Evolutionary conservation across 2,329 filamentous ascomycete species (phyloP).

Genomic region (Calycina herbarum): DNA sequence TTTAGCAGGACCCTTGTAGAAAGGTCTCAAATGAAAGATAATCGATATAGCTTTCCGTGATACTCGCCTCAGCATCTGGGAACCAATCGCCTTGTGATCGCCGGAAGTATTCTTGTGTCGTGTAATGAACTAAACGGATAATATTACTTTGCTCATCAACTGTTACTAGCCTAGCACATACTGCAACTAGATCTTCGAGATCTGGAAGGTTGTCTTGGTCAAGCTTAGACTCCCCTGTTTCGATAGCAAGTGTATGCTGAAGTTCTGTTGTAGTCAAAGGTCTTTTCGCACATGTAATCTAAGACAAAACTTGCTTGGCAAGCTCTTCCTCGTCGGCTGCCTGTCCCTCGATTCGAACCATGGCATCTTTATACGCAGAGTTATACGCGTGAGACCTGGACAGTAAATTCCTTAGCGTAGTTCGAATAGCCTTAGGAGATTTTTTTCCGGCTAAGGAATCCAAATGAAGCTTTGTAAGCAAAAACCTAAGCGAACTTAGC

Average conservation of each 20-base stretch:
- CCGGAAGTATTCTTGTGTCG: slow-evolving; percentile 36
- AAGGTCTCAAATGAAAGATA: slow-evolving; percentile 36
- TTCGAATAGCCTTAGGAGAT: too few species aligned
- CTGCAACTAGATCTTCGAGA: slow-evolving; percentile 24
- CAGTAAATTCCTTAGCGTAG: too few species aligned
- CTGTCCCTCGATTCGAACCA: slow-evolving; percentile 46
- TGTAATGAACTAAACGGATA: slow-evolving; percentile 35
- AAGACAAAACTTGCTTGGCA: slow-evolving; percentile 39
- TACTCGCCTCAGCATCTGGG: slow-evolving; percentile 20
- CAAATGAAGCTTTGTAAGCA: too few species aligned
- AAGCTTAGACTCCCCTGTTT: slow-evolving; percentile 32
- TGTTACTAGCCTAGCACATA: slow-evolving; percentile 34
- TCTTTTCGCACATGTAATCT: slow-evolving; percentile 43
- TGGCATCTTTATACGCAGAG: slow-evolving; percentile 44
- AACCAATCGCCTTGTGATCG: slow-evolving; percentile 19
- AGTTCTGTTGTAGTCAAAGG: slow-evolving; percentile 41
- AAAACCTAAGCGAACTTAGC: too few species aligned
- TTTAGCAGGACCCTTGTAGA: slow-evolving; percentile 25
- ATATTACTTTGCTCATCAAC: slow-evolving; percentile 31
- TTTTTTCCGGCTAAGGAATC: too few species aligned
- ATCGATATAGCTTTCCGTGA: slow-evolving; percentile 28
- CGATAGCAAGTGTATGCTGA: slow-evolving; percentile 45
- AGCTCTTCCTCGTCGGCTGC: slow-evolving; percentile 33
- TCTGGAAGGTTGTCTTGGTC: slow-evolving; percentile 41
- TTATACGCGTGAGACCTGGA: slow-evolving; percentile 40